Evolutionary conservation across 768 basidiomycete species (phyloP).

Genomic region (Rhodotorula graminis): DNA sequence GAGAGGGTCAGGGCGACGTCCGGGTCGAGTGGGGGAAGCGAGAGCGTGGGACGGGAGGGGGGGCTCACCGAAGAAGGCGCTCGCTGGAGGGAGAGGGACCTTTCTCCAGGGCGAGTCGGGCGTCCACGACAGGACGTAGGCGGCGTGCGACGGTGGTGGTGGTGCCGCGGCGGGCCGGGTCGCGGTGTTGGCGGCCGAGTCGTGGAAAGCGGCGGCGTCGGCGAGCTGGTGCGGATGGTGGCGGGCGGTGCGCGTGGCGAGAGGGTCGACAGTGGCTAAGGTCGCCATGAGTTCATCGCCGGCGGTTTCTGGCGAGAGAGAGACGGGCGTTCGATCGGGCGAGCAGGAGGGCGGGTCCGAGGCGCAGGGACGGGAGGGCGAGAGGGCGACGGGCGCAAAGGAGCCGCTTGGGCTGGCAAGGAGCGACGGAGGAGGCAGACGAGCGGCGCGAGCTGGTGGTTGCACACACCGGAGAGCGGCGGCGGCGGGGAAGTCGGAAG

Average conservation of each 20-base stretch:
- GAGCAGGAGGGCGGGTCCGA: too few species aligned
- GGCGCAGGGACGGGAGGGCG: too few species aligned
- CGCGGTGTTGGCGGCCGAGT: not conserved
- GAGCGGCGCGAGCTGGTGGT: too few species aligned
- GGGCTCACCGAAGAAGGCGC: slow-evolving; percentile 36
- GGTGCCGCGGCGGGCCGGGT: not conserved
- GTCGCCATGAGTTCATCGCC: not conserved
- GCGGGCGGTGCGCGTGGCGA: too few species aligned
- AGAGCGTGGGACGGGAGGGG: not conserved
- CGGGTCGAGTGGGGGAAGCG: not conserved
- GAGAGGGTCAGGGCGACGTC: not conserved
- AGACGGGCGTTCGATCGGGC: not conserved
- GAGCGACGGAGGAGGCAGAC: too few species aligned
- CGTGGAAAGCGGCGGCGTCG: not conserved
- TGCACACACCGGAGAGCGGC: too few species aligned
- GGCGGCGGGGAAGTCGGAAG: too few species aligned
- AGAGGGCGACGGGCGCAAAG: too few species aligned
- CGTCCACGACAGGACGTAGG: slow-evolving; percentile 11
- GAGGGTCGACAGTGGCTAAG: not conserved
- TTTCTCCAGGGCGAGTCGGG: not conserved
- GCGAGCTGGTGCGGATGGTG: too few species aligned
- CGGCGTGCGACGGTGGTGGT: not conserved
- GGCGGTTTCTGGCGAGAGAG: not conserved
- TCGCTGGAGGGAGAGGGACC: slow-evolving; percentile 24
- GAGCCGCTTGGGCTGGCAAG: too few species aligned